phyloP scores from a whole-genome alignment of 768 basidiomycete genomes.

The Cubamyces lactineus region DNA sequence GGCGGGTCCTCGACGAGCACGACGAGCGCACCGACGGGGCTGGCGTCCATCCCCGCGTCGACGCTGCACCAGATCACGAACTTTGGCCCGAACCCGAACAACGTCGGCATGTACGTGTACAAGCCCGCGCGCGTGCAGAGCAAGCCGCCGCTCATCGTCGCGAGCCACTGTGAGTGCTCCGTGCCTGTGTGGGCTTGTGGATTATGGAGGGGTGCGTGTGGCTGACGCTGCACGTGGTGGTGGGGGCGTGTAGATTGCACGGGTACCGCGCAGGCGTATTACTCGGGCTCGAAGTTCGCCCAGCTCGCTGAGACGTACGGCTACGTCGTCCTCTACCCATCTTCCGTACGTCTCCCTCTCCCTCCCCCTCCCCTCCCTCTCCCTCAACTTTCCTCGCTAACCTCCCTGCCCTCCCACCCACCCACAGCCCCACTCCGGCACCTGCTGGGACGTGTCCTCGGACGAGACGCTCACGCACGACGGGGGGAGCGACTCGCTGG shows the following conservation, averaged over 20 bases:
- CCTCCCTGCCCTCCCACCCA: background rate
- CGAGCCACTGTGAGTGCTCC: slow-evolving; percentile 38
- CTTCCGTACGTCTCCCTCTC: no score
- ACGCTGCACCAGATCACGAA: slow-evolving; percentile 38
- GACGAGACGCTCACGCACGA: slow-evolving; percentile 56
- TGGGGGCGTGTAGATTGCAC: slow-evolving; percentile 37
- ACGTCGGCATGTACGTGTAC: slow-evolving; percentile 46
- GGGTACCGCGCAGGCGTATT: slow-evolving; percentile 56
- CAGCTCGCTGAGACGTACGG: slow-evolving; percentile 50
- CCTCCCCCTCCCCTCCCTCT: background rate
- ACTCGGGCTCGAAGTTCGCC: slow-evolving; percentile 50
- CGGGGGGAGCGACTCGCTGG: slow-evolving; percentile 57
- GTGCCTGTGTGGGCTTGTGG: no score
- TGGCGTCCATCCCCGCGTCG: slow-evolving; percentile 10
- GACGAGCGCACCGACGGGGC: slow-evolving; percentile 12
- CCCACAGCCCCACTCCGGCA: slow-evolving; percentile 35
- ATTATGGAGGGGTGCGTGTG: background rate
- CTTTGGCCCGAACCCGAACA: slow-evolving; percentile 57
- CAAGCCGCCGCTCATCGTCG: slow-evolving; percentile 42
- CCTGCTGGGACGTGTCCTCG: slow-evolving; percentile 58
- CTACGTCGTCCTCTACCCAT: slow-evolving; percentile 52
- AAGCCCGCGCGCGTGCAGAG: slow-evolving; percentile 25
- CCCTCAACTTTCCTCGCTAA: background rate
- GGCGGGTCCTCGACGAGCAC: background rate
- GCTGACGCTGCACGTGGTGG: no score